Base-by-base conservation (phyloP, 345 rosid species). In the Anastatica hierochuntica region DNA sequence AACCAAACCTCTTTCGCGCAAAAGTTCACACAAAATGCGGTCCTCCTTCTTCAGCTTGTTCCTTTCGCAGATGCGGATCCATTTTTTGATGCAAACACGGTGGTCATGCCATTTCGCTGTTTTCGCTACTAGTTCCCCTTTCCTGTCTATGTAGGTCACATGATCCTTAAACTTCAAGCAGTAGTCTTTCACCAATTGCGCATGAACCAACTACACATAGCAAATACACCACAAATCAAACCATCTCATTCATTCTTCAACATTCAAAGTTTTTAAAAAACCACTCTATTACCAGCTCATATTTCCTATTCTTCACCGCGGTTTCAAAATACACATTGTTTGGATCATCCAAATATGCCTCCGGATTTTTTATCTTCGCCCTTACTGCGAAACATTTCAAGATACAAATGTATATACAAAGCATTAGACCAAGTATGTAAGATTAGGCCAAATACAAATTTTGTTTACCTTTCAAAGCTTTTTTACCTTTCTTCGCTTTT, bases 181-280 rank as follows among this genome's bases (percentile, higher is more conserved):
- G 14, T 47, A 56, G 51, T 64, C 63, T 33, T 23, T 65, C 33
- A 64, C 63, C 17, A 49, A 2, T 18, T 56, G 69, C 48, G 58
- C 23, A 64, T 17, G 63, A 64, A 64, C 52, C 31, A 56, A 14
- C 69, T 29, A 29, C 8, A 29, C 2, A 24, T 3, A 0, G 27
- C 6, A 24, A 24, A 24, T 7, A 24, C 0, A 24, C 3, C 3
- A 0, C 27, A 24, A 3, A 7, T 24, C 6, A 24, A 24, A 24
- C 27, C 27, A 24, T 24, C 3, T 24, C 3, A 24, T 24, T 0
- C 6, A 24, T 24, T 3, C 6, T 3, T 24, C 6, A 24, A 24
- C n/a, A n/a, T n/a, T n/a, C 5, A 24, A 24, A 7, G 27, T 24
- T 24, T 24, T 3, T 24, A 3, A 8, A 6, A 29, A 29, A 2